Base-by-base conservation (phyloP, 2,329 filamentous ascomycete genomes). In the Metarhizium rileyi region DNA sequence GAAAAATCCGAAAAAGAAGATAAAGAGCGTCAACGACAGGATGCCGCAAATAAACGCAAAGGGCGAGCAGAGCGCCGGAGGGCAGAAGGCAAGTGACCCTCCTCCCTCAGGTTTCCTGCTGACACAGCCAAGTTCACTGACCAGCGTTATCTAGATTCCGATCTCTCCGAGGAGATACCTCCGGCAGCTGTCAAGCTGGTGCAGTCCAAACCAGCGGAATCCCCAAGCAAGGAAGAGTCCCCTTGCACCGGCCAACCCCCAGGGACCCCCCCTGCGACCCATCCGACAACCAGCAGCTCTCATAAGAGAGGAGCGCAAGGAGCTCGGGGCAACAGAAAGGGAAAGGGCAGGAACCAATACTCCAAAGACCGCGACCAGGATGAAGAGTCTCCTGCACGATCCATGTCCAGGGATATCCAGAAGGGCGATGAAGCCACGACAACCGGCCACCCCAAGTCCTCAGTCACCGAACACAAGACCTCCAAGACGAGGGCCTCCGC, bases 21-120 rank as follows among this genome's bases (percentile, higher is more conserved):
- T 55, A 80, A 81, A 48, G 89, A 95, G 58, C 74, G 79, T 44
- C 82, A 84, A 57, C 78, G 84, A 50, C 76, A 79, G 27, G 90
- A 95, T 62, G 83, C 85, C 30, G 82, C 83, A 23, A 87, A 77
- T 57, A 87, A 90, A 64, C 79, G 90, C 53, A 93, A 91, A 72
- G 87, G 85, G 46, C 80, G 89, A 49, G 83, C 86, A 40, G 90
- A 93, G 57, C 79, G 88, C 54, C 80, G 90, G 58, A 83, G 88
- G 64, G 84, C 77, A 56, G 90, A 95, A 61, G 89, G 89, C 90
- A 74, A 61, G 71, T 58, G 9, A 8, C 7, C 12, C 35, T 18
- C 5, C 10, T 20, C n/a, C 8, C 25, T 18, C 46, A 18, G 23
- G 16, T 35, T 27, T 26, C 12, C 8, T 27, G n/a, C 14, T 25